phyloP scores from a whole-genome alignment of 306 rosid genomes.

The Ormosia semicastrata region DNA sequence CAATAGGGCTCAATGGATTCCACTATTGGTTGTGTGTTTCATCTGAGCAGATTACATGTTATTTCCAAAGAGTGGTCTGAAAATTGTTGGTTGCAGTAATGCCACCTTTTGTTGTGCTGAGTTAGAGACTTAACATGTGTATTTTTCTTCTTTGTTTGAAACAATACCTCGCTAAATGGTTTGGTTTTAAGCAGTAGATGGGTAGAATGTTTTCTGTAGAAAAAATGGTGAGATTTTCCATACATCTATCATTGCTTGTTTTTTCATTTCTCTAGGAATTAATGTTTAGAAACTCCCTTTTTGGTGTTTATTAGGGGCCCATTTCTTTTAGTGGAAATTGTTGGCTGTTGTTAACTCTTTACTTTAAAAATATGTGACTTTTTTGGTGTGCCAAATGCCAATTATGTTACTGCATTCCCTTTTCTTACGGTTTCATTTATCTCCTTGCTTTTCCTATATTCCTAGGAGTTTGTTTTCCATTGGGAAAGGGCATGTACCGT shows the following conservation, averaged over 20 bases:
- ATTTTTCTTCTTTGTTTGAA: background rate
- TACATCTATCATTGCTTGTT: background rate
- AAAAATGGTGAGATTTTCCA: constrained; percentile 12
- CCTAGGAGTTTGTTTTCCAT: constrained; percentile 82
- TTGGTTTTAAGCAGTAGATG: background rate
- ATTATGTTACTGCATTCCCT: constrained; percentile 10
- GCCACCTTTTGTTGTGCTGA: background rate
- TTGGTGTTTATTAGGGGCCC: background rate
- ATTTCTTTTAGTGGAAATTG: constrained; percentile 9
- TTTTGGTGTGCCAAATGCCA: constrained; percentile 9
- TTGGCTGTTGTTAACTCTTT: constrained; percentile 4
- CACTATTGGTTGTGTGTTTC: constrained; percentile 3
- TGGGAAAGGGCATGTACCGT: constrained; percentile 89
- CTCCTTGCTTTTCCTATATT: constrained; percentile 26
- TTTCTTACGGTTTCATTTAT: constrained; percentile 11
- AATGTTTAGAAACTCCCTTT: background rate
- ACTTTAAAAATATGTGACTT: constrained; percentile 1
- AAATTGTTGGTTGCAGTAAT: background rate
- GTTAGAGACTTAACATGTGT: background rate
- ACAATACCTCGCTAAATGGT: background rate
- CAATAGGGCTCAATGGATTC: constrained; percentile 18
- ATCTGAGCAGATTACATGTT: constrained; percentile 4
- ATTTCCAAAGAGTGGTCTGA: constrained; percentile 5
- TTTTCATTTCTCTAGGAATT: constrained; percentile 15
- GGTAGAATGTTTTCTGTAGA: background rate